Evolutionary conservation across 108 stramenopile genomes (phyloP), one percentile per base, ranked within the genome.

Genomic region (Pseudonitzschia delicatissima): DNA sequence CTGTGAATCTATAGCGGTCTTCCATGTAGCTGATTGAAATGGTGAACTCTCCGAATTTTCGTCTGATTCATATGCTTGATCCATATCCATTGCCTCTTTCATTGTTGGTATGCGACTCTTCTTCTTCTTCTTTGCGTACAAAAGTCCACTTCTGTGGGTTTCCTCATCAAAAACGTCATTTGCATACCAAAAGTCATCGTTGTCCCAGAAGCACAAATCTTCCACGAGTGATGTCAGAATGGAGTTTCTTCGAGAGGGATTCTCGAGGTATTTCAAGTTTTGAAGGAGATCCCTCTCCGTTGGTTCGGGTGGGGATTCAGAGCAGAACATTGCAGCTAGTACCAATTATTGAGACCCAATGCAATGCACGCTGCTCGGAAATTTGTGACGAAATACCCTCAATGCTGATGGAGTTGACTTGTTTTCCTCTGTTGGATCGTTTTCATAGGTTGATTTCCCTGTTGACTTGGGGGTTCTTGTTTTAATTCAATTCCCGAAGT

Each of bases 1-100:
- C 5, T 44, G 27, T 9, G 75, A 69, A 63, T 91, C 90, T 40
- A 74, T 72, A 1, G 90, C 87, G 13, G 71, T 76, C 32, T 82
- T 77, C 90, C 90, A 91, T n/a, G 62, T 55, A 36, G 60, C 39
- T 15, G 34, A 6, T 21, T 8, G 21, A 32, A 15, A 20, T 20
- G 39, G 21, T 3, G 39, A 61, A 12, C 31, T 55, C 15, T 55
- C 53, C 31, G 5, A 3, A 33, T 29, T 55, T 4, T 17, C 12
- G 13, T 61, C 37, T 8, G 47, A 48, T 18, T 37, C 37, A 9
- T 61, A 35, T 20, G 27, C 33, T 2, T 57, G 6, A 27, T 57
- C 15, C 60, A 61, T 40, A 0, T 37, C 60, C 5, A 42, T 61
- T 36, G 60, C 60, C 40, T 61, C 60, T 42, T 37, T 40, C 60